Percentiles rank a stretch among this genome's conserved stretches.
Conservation (phyloP, 1,139 yeast genomes). For the Lodderomyces metapsilosis region DNA sequence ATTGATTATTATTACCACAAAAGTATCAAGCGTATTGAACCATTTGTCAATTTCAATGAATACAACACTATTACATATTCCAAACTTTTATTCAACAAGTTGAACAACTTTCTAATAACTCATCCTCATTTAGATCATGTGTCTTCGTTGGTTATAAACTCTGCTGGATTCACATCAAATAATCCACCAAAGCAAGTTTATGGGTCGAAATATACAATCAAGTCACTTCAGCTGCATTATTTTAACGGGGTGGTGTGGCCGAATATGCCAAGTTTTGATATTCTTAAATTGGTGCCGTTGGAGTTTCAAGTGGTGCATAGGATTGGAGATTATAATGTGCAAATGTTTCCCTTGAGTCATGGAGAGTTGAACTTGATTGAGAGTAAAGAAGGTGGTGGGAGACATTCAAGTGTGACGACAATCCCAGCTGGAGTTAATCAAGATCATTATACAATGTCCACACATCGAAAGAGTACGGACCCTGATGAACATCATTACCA, state of each 20-base stretch:
- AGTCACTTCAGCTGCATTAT: conserved; percentile 51
- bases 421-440: conserved; percentile 9
- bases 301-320: conserved; percentile 17
- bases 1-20: conserved; percentile 11
- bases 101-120: conserved; percentile 57
- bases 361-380: conserved; percentile 25
- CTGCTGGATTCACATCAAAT: conserved; percentile 50
- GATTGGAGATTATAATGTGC: conserved; percentile 23
- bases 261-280: conserved; percentile 46
- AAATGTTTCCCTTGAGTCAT: conserved; percentile 40
- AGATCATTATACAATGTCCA: not conserved
- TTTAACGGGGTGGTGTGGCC: conserved; percentile 88
- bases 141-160: conserved; percentile 64
- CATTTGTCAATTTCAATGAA: conserved; percentile 24
- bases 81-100: conserved; percentile 31
- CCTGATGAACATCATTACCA: conserved; percentile 19
- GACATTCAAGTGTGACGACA: conserved; percentile 10
- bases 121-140: conserved; percentile 89
- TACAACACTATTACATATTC: conserved; percentile 15
- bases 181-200: conserved; percentile 39
- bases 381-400: not conserved
- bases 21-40: conserved; percentile 23
- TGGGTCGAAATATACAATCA: conserved; percentile 55
- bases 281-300: conserved; percentile 21
- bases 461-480: not conserved